These are phyloP conservation scores for Kluyveromyces lactis DNA, from an alignment of 805 yeast genomes.

Conservation along the genomic window DNA sequence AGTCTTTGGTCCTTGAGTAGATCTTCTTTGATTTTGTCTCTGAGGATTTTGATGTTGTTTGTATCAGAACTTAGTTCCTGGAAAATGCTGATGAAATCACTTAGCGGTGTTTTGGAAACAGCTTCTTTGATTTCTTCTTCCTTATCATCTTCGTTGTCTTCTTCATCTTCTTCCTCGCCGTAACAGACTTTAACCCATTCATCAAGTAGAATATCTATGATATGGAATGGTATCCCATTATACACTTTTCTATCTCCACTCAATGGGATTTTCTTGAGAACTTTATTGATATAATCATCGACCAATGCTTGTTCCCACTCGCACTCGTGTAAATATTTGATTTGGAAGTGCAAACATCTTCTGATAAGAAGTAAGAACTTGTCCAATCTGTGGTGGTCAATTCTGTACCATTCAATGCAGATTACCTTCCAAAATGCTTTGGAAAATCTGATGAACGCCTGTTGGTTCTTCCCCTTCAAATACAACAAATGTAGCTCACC, in stretches of 20 bases:
- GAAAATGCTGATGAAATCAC: conserved; percentile 52
- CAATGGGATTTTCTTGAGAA: conserved; percentile 39
- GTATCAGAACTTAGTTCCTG: conserved; percentile 40
- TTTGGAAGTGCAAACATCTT: conserved; percentile 57
- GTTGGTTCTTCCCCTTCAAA: conserved; percentile 10
- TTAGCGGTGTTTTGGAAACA: conserved; percentile 43
- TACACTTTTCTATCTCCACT: conserved; percentile 56
- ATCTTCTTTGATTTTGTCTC: conserved; percentile 57
- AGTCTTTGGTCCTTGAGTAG: conserved; percentile 59
- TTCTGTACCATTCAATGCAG: conserved; percentile 69
- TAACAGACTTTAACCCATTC: conserved; percentile 68
- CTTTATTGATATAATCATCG: conserved; percentile 35
- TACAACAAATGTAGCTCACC: conserved; percentile 38
- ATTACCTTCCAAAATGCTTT: conserved; percentile 78
- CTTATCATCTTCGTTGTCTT: conserved; percentile 31
- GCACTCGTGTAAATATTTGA: conserved; percentile 44
- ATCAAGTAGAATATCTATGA: conserved; percentile 75
- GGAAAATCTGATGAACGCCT: conserved; percentile 42
- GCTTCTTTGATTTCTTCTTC: conserved; percentile 27
- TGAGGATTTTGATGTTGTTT: conserved; percentile 50
- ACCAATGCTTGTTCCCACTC: conserved; percentile 49
- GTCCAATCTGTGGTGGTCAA: conserved; percentile 81
- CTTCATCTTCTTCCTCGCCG: conserved; percentile 39
- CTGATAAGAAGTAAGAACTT: conserved; percentile 78
- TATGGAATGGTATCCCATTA: conserved; percentile 73